Conservation (phyloP, 2,329 filamentous ascomycete species). For the Paecilomyces variotii region DNA sequence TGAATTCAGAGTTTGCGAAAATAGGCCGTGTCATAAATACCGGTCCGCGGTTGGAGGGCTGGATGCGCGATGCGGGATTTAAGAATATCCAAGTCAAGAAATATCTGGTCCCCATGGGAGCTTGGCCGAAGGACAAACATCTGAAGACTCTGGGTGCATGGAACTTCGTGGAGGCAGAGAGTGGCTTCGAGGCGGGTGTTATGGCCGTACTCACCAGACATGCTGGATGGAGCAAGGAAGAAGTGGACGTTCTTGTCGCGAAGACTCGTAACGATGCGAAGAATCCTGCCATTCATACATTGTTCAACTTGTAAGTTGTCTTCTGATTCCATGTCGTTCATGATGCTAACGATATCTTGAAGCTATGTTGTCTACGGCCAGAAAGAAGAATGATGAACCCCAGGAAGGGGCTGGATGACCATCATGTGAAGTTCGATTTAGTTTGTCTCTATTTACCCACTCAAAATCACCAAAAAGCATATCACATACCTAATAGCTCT, state of each 20-base stretch:
- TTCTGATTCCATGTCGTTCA: neutral
- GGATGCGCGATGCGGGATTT: conserved; percentile 15
- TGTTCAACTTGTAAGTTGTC: conserved; percentile 14
- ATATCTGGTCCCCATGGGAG: conserved; percentile 15
- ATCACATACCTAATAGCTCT: too few species aligned
- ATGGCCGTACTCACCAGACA: conserved; percentile 9
- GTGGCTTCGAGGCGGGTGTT: conserved; percentile 18
- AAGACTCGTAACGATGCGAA: conserved; percentile 24
- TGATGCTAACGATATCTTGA: neutral
- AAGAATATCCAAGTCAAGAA: conserved; percentile 10
- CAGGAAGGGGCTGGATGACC: too few species aligned
- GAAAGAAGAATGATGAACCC: neutral
- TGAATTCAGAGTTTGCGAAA: neutral
- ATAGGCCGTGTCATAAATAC: neutral
- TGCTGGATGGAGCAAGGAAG: conserved; percentile 16
- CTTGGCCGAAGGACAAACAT: conserved; percentile 8
- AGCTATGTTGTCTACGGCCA: conserved; percentile 7
- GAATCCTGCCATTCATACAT: conserved; percentile 21
- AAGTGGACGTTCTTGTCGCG: conserved; percentile 20
- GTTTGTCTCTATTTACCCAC: too few species aligned
- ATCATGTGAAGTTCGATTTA: too few species aligned
- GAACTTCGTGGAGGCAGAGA: conserved; percentile 16
- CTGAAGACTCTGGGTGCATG: conserved; percentile 15
- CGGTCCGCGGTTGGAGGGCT: conserved; percentile 5
- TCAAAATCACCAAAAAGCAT: too few species aligned